Conservation (phyloP, 192 early-diverging fungal species). For the Coemansia umbellata region DNA sequence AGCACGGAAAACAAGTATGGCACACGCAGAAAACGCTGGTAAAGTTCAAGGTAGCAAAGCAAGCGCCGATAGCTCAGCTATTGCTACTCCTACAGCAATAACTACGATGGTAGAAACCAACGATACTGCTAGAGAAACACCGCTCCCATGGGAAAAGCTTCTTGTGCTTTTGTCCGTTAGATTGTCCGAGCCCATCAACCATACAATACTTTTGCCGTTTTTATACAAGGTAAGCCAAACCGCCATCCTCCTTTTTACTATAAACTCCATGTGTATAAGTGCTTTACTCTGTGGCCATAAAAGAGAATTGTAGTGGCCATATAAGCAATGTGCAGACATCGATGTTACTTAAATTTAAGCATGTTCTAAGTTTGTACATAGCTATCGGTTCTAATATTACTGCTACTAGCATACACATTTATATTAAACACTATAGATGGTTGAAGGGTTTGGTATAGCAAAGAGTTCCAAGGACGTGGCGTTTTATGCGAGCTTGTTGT, state of each 20-base stretch:
- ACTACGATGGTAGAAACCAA: too few relatives aligned
- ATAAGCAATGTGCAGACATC: too few relatives aligned
- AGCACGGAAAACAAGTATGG: too few relatives aligned
- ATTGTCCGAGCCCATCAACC: conserved; percentile 68
- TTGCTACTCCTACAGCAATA: too few relatives aligned
- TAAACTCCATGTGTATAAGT: too few relatives aligned
- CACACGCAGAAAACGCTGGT: too few relatives aligned
- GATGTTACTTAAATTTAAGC: too few relatives aligned
- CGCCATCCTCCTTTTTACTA: too few relatives aligned
- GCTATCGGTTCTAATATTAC: not conserved
- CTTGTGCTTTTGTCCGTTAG: conserved; percentile 27
- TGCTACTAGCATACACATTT: not conserved
- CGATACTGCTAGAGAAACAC: conserved; percentile 26
- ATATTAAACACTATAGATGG: too few relatives aligned
- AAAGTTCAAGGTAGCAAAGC: too few relatives aligned
- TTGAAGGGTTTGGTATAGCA: conserved; percentile 62
- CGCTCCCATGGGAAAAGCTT: conserved; percentile 42
- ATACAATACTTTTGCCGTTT: conserved; percentile 78
- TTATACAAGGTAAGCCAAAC: conserved; percentile 68
- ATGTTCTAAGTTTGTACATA: not conserved
- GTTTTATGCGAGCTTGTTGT: conserved; percentile 58
- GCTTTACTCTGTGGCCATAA: too few relatives aligned
- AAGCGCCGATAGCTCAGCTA: not conserved
- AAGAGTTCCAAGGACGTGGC: conserved; percentile 71
- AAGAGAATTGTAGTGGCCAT: not conserved